These are phyloP conservation scores for Parasitella parasitica DNA, from an alignment of 371 early-diverging fungal genomes.

Conservation along the genomic window DNA sequence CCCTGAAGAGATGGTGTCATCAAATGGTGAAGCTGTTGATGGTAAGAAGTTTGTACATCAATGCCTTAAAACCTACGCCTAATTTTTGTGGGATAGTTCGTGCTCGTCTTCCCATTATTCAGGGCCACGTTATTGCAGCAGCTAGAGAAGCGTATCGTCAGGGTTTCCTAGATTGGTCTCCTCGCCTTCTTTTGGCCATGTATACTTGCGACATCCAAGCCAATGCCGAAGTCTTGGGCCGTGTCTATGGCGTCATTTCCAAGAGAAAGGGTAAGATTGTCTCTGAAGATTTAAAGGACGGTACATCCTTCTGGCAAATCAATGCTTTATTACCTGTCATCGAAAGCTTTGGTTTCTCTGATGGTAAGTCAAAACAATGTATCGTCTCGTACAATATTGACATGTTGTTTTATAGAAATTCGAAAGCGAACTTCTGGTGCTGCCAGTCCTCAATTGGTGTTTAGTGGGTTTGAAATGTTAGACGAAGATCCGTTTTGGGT, in stretches of 20 bases:
- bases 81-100: slow-evolving; percentile 36
- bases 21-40: slow-evolving; percentile 28
- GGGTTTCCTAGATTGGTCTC: slow-evolving; percentile 92
- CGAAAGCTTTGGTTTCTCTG: slow-evolving; percentile 99
- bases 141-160: slow-evolving; percentile 81
- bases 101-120: slow-evolving; percentile 53
- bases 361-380: slow-evolving; percentile 54
- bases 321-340: slow-evolving; percentile 92
- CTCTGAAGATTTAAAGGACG: slow-evolving; percentile 94
- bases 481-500: slow-evolving; percentile 98
- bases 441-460: slow-evolving; percentile 93
- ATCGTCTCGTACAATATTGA: background rate
- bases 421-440: slow-evolving; percentile 93
- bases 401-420: slow-evolving; percentile 67
- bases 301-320: slow-evolving; percentile 94
- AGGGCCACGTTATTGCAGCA: slow-evolving; percentile 88
- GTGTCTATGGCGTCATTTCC: slow-evolving; percentile 92
- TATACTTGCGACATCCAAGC: slow-evolving; percentile 96
- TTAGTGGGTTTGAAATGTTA: slow-evolving; percentile 87
- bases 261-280: slow-evolving; percentile 86
- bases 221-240: slow-evolving; percentile 91
- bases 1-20: slow-evolving; percentile 18
- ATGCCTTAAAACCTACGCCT: background rate
- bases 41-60: slow-evolving; percentile 3
- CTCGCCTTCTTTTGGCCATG: slow-evolving; percentile 92